phyloP scores from a whole-genome alignment of 352 stramenopile genomes.

The Pythium biforme region DNA sequence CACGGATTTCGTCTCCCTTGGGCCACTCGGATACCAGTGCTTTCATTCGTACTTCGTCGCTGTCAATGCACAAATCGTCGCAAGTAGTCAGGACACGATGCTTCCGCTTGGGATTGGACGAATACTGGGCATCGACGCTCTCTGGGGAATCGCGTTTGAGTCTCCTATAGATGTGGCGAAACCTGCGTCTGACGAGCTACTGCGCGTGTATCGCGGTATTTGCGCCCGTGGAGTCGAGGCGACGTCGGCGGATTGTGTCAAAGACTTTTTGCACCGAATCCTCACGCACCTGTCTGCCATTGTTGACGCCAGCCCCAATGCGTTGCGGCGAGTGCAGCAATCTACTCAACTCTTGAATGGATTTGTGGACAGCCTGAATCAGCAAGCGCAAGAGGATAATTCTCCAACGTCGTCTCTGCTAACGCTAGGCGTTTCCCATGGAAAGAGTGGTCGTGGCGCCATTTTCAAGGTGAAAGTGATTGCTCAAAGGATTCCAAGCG shows the following conservation, averaged over 20 bases:
- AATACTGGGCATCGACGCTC: conserved; percentile 72
- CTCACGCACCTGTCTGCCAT: conserved; percentile 68
- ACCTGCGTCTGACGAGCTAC: conserved; percentile 71
- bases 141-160: conserved; percentile 85
- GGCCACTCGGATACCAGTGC: conserved; percentile 79
- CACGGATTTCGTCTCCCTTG: conserved; percentile 72
- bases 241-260: conserved; percentile 42
- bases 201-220: conserved; percentile 78
- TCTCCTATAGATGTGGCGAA: conserved; percentile 73
- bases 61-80: conserved; percentile 43
- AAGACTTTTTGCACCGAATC: conserved; percentile 82
- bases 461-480: conserved; percentile 82
- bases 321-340: conserved; percentile 74
- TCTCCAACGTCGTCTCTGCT: conserved; percentile 44
- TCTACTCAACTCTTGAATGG: conserved; percentile 71
- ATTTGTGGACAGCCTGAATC: conserved; percentile 36
- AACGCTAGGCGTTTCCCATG: conserved; percentile 58
- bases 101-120: conserved; percentile 1
- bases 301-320: conserved; percentile 43
- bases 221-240: conserved; percentile 34
- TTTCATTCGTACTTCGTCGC: conserved; percentile 87
- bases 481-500: conserved; percentile 67
- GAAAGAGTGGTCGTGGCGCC: conserved; percentile 62
- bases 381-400: conserved; percentile 5
- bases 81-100: neutral